Evolutionary conservation across 371 early-diverging fungal genomes (phyloP), one percentile per base, ranked within the genome.

Genomic region (Apophysomyces elegans): DNA sequence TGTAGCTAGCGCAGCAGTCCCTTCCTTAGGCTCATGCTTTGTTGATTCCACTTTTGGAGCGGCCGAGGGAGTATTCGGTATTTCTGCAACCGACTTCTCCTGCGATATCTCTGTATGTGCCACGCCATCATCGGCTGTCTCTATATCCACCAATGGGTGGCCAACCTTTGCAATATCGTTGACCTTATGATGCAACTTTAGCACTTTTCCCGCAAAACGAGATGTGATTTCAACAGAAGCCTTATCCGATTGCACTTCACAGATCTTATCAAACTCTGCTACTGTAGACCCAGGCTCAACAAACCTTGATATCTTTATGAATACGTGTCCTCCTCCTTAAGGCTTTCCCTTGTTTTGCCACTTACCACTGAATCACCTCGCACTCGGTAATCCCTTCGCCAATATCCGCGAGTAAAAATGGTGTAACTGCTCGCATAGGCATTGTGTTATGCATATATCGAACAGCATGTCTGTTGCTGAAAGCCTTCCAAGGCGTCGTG

Each of bases 191-290:
- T 93, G 79, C 13, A 96, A 83, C 68, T 87, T 86, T 13, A 68
- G 77, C 56, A 96, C 80, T 16, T 79, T 84, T 45, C 97, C 97
- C 65, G 93, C 91, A 70, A 86, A 96, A 26, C 96, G 88, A 12
- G 94, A 93, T 21, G 97, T 91, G 76, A 96, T 96, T 75, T 96
- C 96, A n/a, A 95, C 96, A 12, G 97, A 90, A 14, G 97, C 97
- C 84, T 96, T 96, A 81, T 96, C 97, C 5, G 91, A 91, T 68
- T 96, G 96, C 21, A 96, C 96, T 71, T 96, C 96, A 67, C 94
- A 93, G 45, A 96, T 90, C 73, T 89, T 89, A 71, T 93, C 89
- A 72, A 96, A 96, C 84, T 96, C 91, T 45, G 86, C 81, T 13
- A 96, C 87, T 59, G 73, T 75, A 72, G 91, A 90, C 50, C 97